These are phyloP conservation scores for Aureococcus anophagefferens DNA, from an alignment of 108 stramenopile species.

Conservation along the genomic window DNA sequence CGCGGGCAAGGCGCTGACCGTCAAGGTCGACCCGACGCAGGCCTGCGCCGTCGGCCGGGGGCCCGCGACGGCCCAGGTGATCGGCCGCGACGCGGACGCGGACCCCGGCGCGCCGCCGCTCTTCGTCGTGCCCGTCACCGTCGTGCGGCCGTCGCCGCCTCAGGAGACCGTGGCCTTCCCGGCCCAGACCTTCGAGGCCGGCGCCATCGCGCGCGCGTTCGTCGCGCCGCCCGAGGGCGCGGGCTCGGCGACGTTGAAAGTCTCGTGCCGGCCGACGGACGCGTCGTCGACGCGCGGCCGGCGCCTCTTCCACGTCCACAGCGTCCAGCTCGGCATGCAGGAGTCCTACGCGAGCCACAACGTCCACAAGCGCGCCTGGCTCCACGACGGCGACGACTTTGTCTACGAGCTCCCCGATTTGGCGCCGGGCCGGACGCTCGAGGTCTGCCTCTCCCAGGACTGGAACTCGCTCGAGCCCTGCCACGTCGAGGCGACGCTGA, in stretches of 20 bases:
- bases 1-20: constrained; percentile 43
- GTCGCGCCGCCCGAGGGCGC: neutral
- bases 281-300: neutral
- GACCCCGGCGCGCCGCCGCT: constrained; percentile 35
- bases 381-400: neutral
- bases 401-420: neutral
- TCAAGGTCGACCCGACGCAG: constrained; percentile 53
- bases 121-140: constrained; percentile 63
- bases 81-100: constrained; percentile 37
- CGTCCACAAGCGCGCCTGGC: neutral
- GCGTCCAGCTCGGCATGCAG: neutral
- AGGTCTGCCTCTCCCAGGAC: neutral
- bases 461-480: neutral
- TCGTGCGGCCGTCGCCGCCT: constrained; percentile 33
- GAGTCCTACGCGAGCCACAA: neutral
- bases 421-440: neutral
- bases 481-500: neutral
- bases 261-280: too few relatives aligned
- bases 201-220: neutral
- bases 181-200: neutral
- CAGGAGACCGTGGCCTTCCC: neutral
- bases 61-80: constrained; percentile 37
- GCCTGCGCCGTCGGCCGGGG: constrained; percentile 56
- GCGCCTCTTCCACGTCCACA: neutral
- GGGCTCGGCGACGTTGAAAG: neutral